Evolutionary conservation across 768 basidiomycete genomes (phyloP).

Genomic region (Fomitopsis pulvina): DNA sequence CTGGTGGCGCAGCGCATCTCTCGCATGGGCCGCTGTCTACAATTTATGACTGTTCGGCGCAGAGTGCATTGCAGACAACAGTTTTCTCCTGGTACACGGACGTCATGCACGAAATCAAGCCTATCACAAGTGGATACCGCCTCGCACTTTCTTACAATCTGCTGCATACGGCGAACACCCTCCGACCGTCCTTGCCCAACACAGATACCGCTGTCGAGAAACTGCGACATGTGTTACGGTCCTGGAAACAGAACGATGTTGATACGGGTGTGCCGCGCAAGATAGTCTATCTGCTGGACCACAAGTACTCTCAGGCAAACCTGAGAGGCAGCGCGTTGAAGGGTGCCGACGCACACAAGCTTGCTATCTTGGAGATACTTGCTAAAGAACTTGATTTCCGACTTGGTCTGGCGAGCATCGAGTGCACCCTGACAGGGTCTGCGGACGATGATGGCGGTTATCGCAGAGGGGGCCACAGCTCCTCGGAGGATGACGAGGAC

Average conservation of each 20-base stretch:
- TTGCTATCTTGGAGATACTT: conserved; percentile 25
- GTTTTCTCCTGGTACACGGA: conserved; percentile 49
- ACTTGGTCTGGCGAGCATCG: conserved; percentile 31
- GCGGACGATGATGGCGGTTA: conserved; percentile 3
- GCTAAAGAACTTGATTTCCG: conserved; percentile 29
- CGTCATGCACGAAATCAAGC: conserved; percentile 43
- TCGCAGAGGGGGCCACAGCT: background rate
- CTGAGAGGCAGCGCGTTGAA: conserved; percentile 27
- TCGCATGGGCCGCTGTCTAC: conserved; percentile 29
- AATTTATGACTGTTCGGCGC: conserved; percentile 29
- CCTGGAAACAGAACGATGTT: conserved; percentile 26
- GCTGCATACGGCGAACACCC: conserved; percentile 28
- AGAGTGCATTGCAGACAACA: conserved; percentile 28
- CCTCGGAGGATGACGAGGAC: background rate
- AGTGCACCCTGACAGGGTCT: conserved; percentile 20
- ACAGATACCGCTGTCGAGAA: conserved; percentile 13
- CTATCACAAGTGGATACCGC: conserved; percentile 41
- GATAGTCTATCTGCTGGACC: conserved; percentile 29
- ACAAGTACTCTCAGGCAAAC: conserved; percentile 27
- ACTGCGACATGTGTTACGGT: conserved; percentile 28
- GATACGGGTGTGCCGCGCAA: conserved; percentile 16
- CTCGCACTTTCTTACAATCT: conserved; percentile 47
- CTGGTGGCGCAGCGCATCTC: conserved; percentile 39
- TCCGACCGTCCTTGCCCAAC: conserved; percentile 24
- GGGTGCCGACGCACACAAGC: conserved; percentile 31